These are phyloP conservation scores for Neofusicoccum sp. DNA, from an alignment of 2,329 filamentous ascomycete species.

Conservation along the genomic window DNA sequence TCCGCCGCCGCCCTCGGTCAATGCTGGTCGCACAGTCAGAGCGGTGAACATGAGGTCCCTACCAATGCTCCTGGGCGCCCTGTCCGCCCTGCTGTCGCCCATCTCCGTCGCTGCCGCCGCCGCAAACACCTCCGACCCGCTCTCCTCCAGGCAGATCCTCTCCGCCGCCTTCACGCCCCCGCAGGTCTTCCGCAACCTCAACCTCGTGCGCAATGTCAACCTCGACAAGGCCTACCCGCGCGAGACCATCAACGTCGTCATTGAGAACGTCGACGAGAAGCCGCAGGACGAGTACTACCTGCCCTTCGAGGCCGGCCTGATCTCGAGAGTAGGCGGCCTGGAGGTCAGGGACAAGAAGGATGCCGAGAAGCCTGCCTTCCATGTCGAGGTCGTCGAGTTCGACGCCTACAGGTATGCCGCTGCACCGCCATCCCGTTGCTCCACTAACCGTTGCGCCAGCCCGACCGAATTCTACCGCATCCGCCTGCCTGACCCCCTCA, in stretches of 20 bases:
- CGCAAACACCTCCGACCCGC: conserved; percentile 62
- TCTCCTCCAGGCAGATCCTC: conserved; percentile 54
- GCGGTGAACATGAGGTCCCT: conserved; percentile 44
- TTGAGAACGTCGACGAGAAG: conserved; percentile 81
- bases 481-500: conserved; percentile 73
- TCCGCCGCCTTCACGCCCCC: conserved; percentile 72
- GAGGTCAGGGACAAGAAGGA: conserved; percentile 95
- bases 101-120: conserved; percentile 59
- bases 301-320: conserved; percentile 76
- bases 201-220: conserved; percentile 86
- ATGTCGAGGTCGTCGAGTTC: conserved; percentile 66
- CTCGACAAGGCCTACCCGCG: conserved; percentile 90
- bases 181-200: conserved; percentile 90
- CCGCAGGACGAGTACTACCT: conserved; percentile 90
- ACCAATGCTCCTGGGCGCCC: conserved; percentile 41
- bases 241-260: conserved; percentile 89
- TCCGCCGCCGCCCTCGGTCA: conserved; percentile 27
- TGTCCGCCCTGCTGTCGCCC: conserved; percentile 59
- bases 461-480: conserved; percentile 77
- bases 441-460: conserved; percentile 45
- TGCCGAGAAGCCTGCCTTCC: conserved; percentile 66
- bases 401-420: conserved; percentile 53
- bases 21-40: conserved; percentile 37
- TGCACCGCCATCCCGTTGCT: neutral
- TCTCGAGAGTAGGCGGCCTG: conserved; percentile 78